A percentile compares a stretch with the other conserved stretches of the same genome.
These are phyloP conservation scores for Aphanocladium album DNA, from an alignment of 2,329 filamentous ascomycete species.

Conservation along the genomic window DNA sequence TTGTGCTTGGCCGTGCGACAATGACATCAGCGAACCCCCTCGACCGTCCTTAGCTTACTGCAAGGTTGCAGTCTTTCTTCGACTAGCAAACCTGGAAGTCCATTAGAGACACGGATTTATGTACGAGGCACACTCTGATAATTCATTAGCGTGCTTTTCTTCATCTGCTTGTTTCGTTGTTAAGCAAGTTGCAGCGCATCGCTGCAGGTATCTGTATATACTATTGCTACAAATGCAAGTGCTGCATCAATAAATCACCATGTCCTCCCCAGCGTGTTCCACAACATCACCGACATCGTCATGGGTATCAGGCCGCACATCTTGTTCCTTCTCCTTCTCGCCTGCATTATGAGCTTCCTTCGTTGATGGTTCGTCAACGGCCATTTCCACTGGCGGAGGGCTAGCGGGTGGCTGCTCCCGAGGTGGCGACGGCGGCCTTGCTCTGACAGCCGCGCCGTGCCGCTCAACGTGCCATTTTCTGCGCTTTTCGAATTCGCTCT, in stretches of 20 bases:
- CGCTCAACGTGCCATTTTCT: conserved; percentile 35
- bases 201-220: neutral
- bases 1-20: neutral
- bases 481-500: conserved; percentile 53
- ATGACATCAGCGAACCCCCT: neutral
- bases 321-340: neutral
- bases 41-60: neutral
- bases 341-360: neutral
- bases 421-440: conserved; percentile 28
- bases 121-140: too few relatives aligned
- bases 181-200: neutral
- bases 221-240: neutral
- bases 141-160: neutral
- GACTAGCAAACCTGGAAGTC: too few relatives aligned
- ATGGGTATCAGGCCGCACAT: conserved; percentile 28
- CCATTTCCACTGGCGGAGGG: neutral
- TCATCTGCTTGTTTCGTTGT: neutral
- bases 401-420: conserved; percentile 15
- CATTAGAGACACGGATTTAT: too few relatives aligned
- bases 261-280: conserved; percentile 82
- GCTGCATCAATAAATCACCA: conserved; percentile 73
- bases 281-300: conserved; percentile 74
- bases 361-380: neutral
- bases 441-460: conserved; percentile 20
- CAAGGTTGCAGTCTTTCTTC: too few relatives aligned